Percentiles rank a stretch among this genome's conserved stretches.
phyloP scores from a whole-genome alignment of 441 rosid species.

The Pelargonium fulgidum region DNA sequence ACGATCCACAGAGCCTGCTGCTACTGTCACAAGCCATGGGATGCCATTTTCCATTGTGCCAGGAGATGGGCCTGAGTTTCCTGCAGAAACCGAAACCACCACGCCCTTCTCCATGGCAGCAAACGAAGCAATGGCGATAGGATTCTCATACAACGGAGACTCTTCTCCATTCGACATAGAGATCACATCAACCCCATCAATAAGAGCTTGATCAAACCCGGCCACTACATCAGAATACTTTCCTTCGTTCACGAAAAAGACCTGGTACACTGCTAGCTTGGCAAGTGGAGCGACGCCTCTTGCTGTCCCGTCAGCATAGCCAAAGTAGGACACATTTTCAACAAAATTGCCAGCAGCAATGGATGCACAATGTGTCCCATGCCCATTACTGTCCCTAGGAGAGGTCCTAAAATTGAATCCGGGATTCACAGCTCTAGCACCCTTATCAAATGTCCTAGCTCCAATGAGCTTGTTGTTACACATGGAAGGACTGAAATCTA shows the following conservation, averaged over 20 bases:
- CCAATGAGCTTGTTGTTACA: conserved; percentile 44
- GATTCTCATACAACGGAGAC: conserved; percentile 38
- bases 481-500: conserved; percentile 35
- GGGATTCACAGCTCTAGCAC: conserved; percentile 34
- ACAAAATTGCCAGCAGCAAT: conserved; percentile 41
- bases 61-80: conserved; percentile 30
- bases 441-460: conserved; percentile 42
- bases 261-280: conserved; percentile 44
- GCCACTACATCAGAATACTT: conserved; percentile 48
- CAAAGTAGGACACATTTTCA: conserved; percentile 30
- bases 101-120: conserved; percentile 48
- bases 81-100: conserved; percentile 43
- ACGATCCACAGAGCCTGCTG: conserved; percentile 46
- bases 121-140: conserved; percentile 47
- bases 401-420: conserved; percentile 29
- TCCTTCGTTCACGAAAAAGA: conserved; percentile 30
- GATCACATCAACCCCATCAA: conserved; percentile 50
- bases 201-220: conserved; percentile 41
- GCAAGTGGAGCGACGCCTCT: conserved; percentile 42
- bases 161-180: conserved; percentile 45
- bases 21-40: conserved; percentile 49
- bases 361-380: conserved; percentile 45
- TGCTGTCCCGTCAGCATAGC: conserved; percentile 45
- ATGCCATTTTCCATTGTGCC: conserved; percentile 44
- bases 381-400: conserved; percentile 35